Percentiles rank a stretch among this genome's conserved stretches.
phyloP scores from a whole-genome alignment of 2,329 filamentous ascomycete genomes.

The Pseudogymnoascus sp. region DNA sequence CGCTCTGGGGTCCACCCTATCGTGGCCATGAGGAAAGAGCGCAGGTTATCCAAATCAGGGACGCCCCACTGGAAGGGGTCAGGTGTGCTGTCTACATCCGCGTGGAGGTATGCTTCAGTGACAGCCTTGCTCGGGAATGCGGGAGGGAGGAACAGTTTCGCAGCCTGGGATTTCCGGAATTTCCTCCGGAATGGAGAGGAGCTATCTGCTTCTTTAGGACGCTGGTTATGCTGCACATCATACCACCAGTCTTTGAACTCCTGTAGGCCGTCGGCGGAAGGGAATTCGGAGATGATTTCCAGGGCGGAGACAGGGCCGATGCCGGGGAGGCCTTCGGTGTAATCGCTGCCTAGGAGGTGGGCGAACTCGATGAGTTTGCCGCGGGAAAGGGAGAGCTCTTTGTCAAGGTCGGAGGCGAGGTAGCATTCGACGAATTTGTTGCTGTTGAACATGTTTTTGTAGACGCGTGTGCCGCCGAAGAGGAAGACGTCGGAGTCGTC shows the following conservation, averaged over 20 bases:
- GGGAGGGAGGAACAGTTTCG: constrained; percentile 78
- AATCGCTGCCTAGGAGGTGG: constrained; percentile 86
- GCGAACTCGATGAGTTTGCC: constrained; percentile 82
- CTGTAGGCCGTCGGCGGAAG: constrained; percentile 47
- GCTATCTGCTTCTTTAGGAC: constrained; percentile 53
- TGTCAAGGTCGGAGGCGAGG: constrained; percentile 71
- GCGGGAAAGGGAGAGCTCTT: constrained; percentile 81
- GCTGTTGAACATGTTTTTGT: constrained; percentile 99
- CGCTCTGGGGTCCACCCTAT: constrained; percentile 89
- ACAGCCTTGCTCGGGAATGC: constrained; percentile 73
- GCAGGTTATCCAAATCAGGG: constrained; percentile 77
- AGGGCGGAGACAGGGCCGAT: constrained; percentile 91
- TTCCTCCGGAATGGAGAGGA: constrained; percentile 67
- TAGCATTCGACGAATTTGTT: constrained; percentile 99
- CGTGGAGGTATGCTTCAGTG: constrained; percentile 72
- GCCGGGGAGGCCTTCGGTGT: constrained; percentile 83
- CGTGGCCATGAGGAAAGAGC: constrained; percentile 79
- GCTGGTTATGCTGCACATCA: constrained; percentile 60
- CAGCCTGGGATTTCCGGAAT: constrained; percentile 68
- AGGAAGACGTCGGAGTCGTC: constrained; percentile 96
- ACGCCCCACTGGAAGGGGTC: constrained; percentile 92
- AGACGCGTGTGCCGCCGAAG: constrained; percentile 90
- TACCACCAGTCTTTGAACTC: constrained; percentile 84
- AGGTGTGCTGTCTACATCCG: constrained; percentile 72
- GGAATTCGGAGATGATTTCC: constrained; percentile 89